These are phyloP conservation scores for Trebouxia sp. DNA, from an alignment of 139 green algal species.

Conservation along the genomic window DNA sequence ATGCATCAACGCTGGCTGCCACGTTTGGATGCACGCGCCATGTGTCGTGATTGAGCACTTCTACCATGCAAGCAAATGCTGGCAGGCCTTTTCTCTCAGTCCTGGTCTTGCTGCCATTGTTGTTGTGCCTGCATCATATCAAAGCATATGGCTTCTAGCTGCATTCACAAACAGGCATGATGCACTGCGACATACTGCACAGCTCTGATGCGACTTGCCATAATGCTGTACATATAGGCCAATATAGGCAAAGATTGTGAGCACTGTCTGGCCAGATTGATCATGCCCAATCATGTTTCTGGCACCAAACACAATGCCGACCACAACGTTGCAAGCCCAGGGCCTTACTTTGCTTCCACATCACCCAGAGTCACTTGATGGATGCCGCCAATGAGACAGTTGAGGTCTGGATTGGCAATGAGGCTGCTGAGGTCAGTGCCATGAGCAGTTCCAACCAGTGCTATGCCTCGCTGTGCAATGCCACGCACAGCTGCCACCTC, in stretches of 20 bases:
- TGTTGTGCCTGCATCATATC: not conserved
- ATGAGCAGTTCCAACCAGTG: conserved; percentile 62
- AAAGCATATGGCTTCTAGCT: no score
- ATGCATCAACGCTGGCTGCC: conserved; percentile 19
- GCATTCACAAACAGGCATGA: not conserved
- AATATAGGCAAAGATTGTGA: not conserved
- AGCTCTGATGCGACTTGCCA: not conserved
- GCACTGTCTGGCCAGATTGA: not conserved
- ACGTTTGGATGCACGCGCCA: conserved; percentile 31
- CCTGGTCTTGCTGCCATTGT: conserved; percentile 11
- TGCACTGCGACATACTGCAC: not conserved
- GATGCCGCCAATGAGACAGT: conserved; percentile 58
- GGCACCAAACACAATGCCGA: no score
- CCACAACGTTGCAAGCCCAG: not conserved
- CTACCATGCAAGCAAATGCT: conserved; percentile 30
- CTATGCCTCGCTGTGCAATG: conserved; percentile 60
- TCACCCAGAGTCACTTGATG: conserved; percentile 50
- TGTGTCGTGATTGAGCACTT: conserved; percentile 15
- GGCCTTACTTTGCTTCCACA: conserved; percentile 7
- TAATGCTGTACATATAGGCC: not conserved
- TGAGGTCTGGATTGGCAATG: conserved; percentile 64
- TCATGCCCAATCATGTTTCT: no score
- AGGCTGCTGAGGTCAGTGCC: conserved; percentile 35
- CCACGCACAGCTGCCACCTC: conserved; percentile 56
- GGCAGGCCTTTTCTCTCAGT: conserved; percentile 27